These are phyloP conservation scores for Aegilops tauschii DNA, from an alignment of 176 grass and related monocot genomes.

Conservation along the genomic window DNA sequence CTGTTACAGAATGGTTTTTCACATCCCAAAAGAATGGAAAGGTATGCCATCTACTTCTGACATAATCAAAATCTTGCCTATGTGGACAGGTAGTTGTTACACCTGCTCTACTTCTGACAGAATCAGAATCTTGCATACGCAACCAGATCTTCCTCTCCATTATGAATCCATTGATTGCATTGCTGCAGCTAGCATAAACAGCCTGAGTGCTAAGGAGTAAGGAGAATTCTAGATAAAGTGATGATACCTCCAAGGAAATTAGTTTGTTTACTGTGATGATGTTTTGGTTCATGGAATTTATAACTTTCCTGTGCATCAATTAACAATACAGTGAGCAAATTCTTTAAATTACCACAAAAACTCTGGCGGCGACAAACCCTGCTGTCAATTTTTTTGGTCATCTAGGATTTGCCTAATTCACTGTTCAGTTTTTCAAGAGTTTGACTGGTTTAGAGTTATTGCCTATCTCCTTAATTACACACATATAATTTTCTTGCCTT, in stretches of 20 bases:
- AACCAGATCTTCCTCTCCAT: background rate
- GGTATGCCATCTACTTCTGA: conserved; percentile 42
- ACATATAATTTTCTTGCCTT: background rate
- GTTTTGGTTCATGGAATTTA: background rate
- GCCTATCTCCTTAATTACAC: background rate
- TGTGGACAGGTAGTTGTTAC: background rate
- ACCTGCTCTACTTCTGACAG: background rate
- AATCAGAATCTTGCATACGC: background rate
- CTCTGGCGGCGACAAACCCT: background rate
- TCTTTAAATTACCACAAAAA: background rate
- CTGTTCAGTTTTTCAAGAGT: background rate
- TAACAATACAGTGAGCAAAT: background rate
- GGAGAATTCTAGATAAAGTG: background rate
- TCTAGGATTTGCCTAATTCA: background rate
- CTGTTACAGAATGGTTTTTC: conserved; percentile 78
- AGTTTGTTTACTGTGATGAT: background rate
- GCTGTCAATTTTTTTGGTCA: background rate
- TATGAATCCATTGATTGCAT: background rate
- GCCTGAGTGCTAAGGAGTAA: background rate
- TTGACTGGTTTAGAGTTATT: background rate
- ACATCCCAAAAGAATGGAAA: conserved; percentile 92
- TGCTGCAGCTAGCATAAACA: background rate
- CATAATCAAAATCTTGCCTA: background rate
- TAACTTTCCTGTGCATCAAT: background rate
- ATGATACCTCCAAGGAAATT: background rate